These are phyloP conservation scores for Sporothrix mexicana DNA, from an alignment of 2,329 filamentous ascomycete species.

Conservation along the genomic window DNA sequence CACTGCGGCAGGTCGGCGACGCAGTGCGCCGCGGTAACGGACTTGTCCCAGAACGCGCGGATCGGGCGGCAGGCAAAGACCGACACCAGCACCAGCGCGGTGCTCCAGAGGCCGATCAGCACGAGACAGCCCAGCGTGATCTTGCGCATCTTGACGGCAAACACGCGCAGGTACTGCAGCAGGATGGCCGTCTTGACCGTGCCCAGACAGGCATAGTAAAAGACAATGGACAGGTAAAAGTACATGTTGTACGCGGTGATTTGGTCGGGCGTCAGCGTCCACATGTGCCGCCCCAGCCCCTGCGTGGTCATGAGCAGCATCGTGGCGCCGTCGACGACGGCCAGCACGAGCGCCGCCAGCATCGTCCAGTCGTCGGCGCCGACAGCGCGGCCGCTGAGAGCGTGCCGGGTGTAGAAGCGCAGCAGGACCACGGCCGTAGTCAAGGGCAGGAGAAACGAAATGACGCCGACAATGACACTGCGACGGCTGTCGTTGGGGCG, in stretches of 20 bases:
- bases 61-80: conserved; percentile 48
- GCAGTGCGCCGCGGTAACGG: conserved; percentile 41
- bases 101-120: conserved; percentile 46
- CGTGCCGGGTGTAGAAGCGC: conserved; percentile 43
- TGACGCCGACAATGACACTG: conserved; percentile 40
- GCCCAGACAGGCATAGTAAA: conserved; percentile 48
- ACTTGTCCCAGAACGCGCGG: conserved; percentile 45
- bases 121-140: conserved; percentile 43
- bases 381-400: conserved; percentile 42
- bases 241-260: conserved; percentile 38
- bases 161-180: conserved; percentile 49
- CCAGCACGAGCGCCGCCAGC: conserved; percentile 49
- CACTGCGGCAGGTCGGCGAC: conserved; percentile 47
- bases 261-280: conserved; percentile 33
- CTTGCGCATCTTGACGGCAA: conserved; percentile 44
- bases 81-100: conserved; percentile 46
- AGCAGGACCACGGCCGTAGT: conserved; percentile 41
- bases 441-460: conserved; percentile 40
- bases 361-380: conserved; percentile 44
- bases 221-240: conserved; percentile 48
- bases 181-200: conserved; percentile 49
- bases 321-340: conserved; percentile 30
- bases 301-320: conserved; percentile 35
- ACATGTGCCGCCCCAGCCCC: conserved; percentile 36
- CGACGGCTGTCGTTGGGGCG: conserved; percentile 37